These are phyloP conservation scores for Rhodofomes roseus DNA, from an alignment of 1,284 basidiomycete genomes.

Conservation along the genomic window DNA sequence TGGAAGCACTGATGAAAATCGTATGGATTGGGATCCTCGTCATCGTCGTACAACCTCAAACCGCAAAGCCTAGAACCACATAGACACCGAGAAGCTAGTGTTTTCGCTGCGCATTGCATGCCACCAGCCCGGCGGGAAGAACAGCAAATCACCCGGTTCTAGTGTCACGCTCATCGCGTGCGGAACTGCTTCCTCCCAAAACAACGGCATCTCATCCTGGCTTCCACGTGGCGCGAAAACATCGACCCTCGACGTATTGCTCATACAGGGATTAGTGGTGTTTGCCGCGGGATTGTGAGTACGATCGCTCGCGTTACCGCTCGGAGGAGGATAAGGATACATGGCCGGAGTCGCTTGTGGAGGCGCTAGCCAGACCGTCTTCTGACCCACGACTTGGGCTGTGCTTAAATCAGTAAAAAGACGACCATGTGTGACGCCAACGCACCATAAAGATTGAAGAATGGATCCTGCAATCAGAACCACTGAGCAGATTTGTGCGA, in stretches of 20 bases:
- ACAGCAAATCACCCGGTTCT: conserved; percentile 79
- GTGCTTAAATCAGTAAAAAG: not conserved
- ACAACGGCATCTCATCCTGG: conserved; percentile 35
- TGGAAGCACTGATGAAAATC: too few relatives aligned
- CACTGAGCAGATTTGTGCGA: not conserved
- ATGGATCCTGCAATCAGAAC: conserved; percentile 70
- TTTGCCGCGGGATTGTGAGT: conserved; percentile 38
- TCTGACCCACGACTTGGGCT: conserved; percentile 88
- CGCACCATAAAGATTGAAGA: conserved; percentile 85
- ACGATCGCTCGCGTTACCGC: conserved; percentile 8
- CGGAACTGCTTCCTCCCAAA: conserved; percentile 59
- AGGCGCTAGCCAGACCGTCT: conserved; percentile 92
- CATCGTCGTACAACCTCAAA: too few relatives aligned
- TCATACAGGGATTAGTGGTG: conserved; percentile 39
- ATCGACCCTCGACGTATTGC: conserved; percentile 68
- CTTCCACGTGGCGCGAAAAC: conserved; percentile 46
- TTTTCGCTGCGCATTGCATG: conserved; percentile 85
- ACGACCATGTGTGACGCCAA: too few relatives aligned
- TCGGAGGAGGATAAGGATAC: conserved; percentile 41
- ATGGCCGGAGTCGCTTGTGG: conserved; percentile 53
- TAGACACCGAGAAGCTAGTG: conserved; percentile 73
- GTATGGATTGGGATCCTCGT: too few relatives aligned
- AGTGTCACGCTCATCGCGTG: conserved; percentile 65
- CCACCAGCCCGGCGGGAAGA: conserved; percentile 92
- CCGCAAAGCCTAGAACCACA: conserved; percentile 66